Evolutionary conservation across 2,329 filamentous ascomycete genomes (phyloP).

Genomic region (Colletotrichum siamense): DNA sequence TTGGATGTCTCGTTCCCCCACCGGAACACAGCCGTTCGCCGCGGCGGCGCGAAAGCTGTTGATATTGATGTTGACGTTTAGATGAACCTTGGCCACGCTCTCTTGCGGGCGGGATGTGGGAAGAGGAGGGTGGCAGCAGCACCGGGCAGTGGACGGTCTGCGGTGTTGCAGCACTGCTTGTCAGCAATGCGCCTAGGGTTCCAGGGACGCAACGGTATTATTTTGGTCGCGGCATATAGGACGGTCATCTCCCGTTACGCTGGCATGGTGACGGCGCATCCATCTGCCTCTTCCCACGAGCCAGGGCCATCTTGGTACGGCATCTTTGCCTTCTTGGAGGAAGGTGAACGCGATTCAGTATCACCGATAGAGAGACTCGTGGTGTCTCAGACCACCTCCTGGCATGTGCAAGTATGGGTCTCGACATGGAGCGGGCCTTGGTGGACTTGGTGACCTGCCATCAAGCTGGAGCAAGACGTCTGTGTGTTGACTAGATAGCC

Average conservation of each 20-base stretch:
- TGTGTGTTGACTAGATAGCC: background rate
- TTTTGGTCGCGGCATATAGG: background rate
- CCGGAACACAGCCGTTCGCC: background rate
- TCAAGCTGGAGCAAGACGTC: background rate
- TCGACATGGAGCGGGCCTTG: background rate
- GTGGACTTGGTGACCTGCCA: background rate
- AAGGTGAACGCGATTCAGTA: background rate
- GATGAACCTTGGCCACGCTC: background rate
- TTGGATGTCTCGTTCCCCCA: background rate
- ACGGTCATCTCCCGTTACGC: background rate
- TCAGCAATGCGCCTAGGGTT: background rate
- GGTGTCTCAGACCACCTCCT: conserved; percentile 11
- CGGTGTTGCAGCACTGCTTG: background rate
- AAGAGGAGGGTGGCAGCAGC: conserved; percentile 28
- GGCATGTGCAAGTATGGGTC: conserved; percentile 5
- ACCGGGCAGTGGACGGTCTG: conserved; percentile 21
- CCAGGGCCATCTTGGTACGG: background rate
- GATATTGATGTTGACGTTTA: background rate
- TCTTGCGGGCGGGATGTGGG: background rate
- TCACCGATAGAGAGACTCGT: background rate
- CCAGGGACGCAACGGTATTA: background rate
- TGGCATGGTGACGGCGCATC: background rate
- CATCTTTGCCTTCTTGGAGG: background rate
- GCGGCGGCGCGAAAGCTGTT: background rate
- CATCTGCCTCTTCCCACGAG: background rate